phyloP scores from a whole-genome alignment of 2,329 filamentous ascomycete genomes.

The Microascus cirrosus region DNA sequence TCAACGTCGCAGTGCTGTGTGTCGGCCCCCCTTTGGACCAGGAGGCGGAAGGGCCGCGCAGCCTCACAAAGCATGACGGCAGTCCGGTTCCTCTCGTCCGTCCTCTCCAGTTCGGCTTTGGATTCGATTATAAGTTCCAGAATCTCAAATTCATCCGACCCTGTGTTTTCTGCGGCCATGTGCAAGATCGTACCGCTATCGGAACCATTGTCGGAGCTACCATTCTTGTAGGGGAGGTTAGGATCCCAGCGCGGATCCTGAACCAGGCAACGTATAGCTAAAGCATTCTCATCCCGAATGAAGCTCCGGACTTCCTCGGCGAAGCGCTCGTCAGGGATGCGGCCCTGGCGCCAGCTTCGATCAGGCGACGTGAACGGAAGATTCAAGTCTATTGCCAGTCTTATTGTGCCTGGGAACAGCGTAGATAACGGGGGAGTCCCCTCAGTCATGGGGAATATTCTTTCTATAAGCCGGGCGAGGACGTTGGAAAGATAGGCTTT shows the following conservation, averaged over 20 bases:
- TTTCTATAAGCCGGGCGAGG: not conserved
- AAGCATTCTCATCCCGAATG: not conserved
- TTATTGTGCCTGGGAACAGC: not conserved
- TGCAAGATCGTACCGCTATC: conserved; percentile 1
- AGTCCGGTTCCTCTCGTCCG: not conserved
- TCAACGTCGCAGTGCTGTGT: conserved; percentile 3
- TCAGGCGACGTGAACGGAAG: not conserved
- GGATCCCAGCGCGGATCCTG: conserved; percentile 2
- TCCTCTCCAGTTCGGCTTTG: not conserved
- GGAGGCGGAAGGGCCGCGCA: not conserved
- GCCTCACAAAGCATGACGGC: conserved; percentile 3
- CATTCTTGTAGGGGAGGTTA: not conserved
- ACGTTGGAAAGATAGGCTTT: not conserved
- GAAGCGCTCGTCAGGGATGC: not conserved
- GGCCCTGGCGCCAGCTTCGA: not conserved
- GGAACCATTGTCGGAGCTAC: not conserved
- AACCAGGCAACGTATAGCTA: not conserved
- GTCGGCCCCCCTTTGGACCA: not conserved
- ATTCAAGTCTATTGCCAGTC: not conserved
- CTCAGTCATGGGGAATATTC: not conserved
- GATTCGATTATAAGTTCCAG: not conserved
- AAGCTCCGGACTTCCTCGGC: not conserved
- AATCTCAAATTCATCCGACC: not conserved
- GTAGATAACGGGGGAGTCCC: not conserved
- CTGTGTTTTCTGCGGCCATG: not conserved